phyloP scores from a whole-genome alignment of 139 green algal genomes.

The Deuterostichococcus epilithicus region DNA sequence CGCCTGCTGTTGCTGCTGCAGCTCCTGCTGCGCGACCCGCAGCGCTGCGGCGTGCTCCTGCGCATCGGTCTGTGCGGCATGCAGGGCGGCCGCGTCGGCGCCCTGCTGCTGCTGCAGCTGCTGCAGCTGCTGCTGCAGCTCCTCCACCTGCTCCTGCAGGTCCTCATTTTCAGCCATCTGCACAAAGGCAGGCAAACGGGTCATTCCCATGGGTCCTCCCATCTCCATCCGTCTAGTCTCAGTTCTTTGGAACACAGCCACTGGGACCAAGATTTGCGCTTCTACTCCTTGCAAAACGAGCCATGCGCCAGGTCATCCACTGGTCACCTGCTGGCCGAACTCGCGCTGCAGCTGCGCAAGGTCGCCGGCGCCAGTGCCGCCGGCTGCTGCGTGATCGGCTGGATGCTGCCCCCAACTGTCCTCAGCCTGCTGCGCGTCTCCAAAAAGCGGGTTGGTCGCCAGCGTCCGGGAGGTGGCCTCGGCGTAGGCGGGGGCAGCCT shows the following conservation, averaged over 20 bases:
- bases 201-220: too few relatives aligned
- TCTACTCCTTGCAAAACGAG: too few relatives aligned
- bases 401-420: not conserved
- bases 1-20: not conserved
- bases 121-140: not conserved
- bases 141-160: constrained; percentile 1
- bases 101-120: not conserved
- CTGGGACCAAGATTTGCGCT: too few relatives aligned
- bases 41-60: constrained; percentile 1
- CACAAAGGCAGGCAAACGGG: too few relatives aligned
- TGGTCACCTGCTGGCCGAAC: not conserved
- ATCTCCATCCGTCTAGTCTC: too few relatives aligned
- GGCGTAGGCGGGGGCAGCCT: not conserved
- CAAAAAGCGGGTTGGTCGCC: not conserved
- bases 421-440: not conserved
- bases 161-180: not conserved
- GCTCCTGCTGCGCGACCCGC: constrained; percentile 1
- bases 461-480: not conserved
- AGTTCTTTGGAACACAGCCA: too few relatives aligned
- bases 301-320: too few relatives aligned
- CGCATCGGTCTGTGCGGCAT: not conserved
- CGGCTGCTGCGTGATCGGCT: too few relatives aligned
- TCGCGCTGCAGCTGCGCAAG: not conserved
- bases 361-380: not conserved
- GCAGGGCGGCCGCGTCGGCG: not conserved